Percentiles rank a stretch among this genome's conserved stretches.
These are phyloP conservation scores for Albizia julibrissin DNA, from an alignment of 306 rosid genomes.

Conservation along the genomic window DNA sequence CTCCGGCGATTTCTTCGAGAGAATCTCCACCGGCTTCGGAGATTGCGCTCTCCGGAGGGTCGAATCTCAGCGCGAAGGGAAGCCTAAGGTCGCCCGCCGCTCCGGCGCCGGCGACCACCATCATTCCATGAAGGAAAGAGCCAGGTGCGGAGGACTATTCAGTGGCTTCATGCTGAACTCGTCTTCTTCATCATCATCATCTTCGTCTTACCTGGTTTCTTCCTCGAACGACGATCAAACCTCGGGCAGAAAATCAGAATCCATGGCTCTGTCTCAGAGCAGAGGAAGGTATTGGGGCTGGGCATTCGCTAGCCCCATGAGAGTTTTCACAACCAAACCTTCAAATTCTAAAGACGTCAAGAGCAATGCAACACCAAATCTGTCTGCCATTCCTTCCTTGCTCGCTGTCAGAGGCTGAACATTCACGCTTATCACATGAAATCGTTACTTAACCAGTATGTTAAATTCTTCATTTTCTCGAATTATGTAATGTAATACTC, in stretches of 20 bases:
- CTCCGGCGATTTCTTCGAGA: conserved; percentile 90
- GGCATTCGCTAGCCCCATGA: conserved; percentile 96
- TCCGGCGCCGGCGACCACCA: conserved; percentile 28
- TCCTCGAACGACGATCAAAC: conserved; percentile 58
- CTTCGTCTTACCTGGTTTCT: conserved; percentile 75
- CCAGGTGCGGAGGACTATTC: conserved; percentile 77
- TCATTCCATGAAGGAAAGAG: conserved; percentile 78
- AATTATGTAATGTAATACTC: conserved; percentile 17
- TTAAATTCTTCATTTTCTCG: background rate
- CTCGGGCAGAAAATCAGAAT: conserved; percentile 38
- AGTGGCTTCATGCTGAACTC: conserved; percentile 87
- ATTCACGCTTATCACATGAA: conserved; percentile 7
- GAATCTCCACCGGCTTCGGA: conserved; percentile 97
- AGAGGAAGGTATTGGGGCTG: conserved; percentile 72
- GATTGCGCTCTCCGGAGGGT: conserved; percentile 91
- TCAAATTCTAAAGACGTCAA: conserved; percentile 55
- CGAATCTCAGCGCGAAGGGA: conserved; percentile 90
- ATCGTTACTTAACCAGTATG: background rate
- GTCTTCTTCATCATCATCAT: conserved; percentile 66
- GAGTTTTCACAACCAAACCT: conserved; percentile 69
- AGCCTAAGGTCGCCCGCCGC: conserved; percentile 37
- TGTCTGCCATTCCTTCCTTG: conserved; percentile 79
- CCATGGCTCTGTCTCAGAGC: conserved; percentile 39
- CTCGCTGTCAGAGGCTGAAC: conserved; percentile 58
- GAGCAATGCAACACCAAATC: conserved; percentile 52